Evolutionary conservation across 805 yeast species (phyloP), one percentile per base, ranked within the genome.

Genomic region (Wickerhamomyces alni): DNA sequence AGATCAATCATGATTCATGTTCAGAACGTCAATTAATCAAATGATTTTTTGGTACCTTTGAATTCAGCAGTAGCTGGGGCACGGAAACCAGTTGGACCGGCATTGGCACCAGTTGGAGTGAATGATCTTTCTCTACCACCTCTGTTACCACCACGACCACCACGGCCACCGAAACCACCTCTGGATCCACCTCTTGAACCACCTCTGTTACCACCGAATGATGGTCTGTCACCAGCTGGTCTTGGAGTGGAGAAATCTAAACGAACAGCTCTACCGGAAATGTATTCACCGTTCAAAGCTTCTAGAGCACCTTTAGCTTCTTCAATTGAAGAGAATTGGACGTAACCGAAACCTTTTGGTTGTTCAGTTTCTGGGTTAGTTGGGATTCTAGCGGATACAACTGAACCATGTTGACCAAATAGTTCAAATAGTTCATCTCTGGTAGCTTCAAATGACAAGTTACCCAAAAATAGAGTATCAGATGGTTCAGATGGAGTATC

Each of bases 281-380:
- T 74, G 70, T 80, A 77, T 65, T 82, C 83, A 62, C 98, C 98
- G 64, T 87, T 85, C 67, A 88, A 66, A 42, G 84, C 89, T 49
- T 82, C 87, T 48, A 85, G 69, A 41, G 98, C 98, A 46, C 80
- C 76, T 66, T 82, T 77, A 54, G 99, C 97, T 64, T 87, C 95
- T 33, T 89, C 98, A 49, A 85, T 72, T 43, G 82, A 74, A 34
- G 84, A 72, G 62, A 77, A 91, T 71, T 93, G 98, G 42, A 91
- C 96, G 68, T 93, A 93, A 52, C 98, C 99, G 70, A 93, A 93
- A 54, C 99, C 99, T 79, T 93, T 93, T 66, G 95, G 95, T 72
- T 91, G 96, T 66, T 88, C 95, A 50, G 98, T 89, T 66, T 91
- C 98, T 59, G 96, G 97, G 71, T 93, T 94, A 33, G 98, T 91